Base-by-base conservation (phyloP, 371 early-diverging fungal genomes). In the Mucor racemosus region DNA sequence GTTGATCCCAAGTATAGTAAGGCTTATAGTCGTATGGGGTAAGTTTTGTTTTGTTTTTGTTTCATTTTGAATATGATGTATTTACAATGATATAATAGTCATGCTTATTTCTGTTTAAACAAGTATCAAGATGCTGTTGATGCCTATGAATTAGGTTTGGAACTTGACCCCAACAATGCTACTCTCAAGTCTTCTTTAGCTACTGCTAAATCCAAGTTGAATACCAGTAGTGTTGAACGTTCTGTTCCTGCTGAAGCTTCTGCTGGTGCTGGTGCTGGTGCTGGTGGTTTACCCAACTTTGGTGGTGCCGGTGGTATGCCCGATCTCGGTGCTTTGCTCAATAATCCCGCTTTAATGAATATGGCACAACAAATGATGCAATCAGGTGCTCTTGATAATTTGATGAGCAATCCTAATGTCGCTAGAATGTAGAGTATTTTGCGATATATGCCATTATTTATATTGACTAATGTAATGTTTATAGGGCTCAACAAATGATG, bases 301-400 rank as follows among this genome's bases (percentile, higher is more conserved):
- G 88, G 84, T 54, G 86, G 80, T 21, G 89, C 80, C 54, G 91
- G 90, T 39, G 90, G 91, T 17, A 75, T 82, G 76, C 86, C 89
- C 26, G 90, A 87, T 44, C 67, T 84, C 15, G 69, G 74, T 39
- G 71, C 91, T 56, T 79, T 97, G 79, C 77, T 96, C 86, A 92
- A 78, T 76, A 96, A 97, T 84, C 98, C 98, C 31, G 90, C 88
- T 31, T 78, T 97, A 69, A 96, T 96, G 96, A 84, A 80, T 74
- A 96, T 97, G 97, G 97, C 95, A 6, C 89, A 90, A 71, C 91
- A 89, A 80, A 94, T 97, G 94, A 95, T 95, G 97, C 86, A 85
- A 53, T 95, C 94, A 48, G 96, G 96, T 60, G 94, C 92, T 19
- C 82, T 97, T 63, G 86, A 90, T 65, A 78, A 84, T 21, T 82